These are phyloP conservation scores for Exophiala sp. DNA, from an alignment of 2,329 filamentous ascomycete genomes.

Conservation along the genomic window DNA sequence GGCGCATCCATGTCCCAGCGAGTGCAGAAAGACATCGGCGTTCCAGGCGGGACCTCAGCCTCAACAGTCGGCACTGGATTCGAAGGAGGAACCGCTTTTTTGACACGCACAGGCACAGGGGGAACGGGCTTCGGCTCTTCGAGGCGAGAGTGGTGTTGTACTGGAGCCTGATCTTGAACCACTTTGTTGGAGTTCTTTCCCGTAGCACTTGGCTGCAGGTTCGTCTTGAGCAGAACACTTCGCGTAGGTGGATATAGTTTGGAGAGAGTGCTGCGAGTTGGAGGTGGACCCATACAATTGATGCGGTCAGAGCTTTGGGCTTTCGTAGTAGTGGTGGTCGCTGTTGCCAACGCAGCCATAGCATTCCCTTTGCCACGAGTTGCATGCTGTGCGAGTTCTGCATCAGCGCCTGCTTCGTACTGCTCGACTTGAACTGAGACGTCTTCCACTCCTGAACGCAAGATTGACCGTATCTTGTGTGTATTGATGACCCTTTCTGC, in stretches of 20 bases:
- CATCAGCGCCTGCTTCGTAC: neutral
- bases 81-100: constrained; percentile 1
- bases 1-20: constrained; percentile 6
- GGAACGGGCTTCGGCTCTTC: no score
- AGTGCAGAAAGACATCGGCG: constrained; percentile 16
- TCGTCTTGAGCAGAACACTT: no score
- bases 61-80: neutral
- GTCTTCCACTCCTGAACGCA: neutral
- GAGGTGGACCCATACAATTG: constrained; percentile 5
- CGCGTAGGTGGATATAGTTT: no score
- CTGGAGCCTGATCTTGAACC: no score
- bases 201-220: no score
- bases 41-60: constrained; percentile 6
- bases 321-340: no score
- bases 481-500: constrained; percentile 4
- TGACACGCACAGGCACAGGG: constrained; percentile 10
- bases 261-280: neutral
- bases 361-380: no score
- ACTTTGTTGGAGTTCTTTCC: no score
- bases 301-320: no score
- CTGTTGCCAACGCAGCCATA: no score
- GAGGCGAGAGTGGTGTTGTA: neutral
- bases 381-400: no score
- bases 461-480: neutral
- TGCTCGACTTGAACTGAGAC: neutral